Percentiles rank a stretch among this genome's conserved stretches.
These are phyloP conservation scores for Marvania coccoides DNA, from an alignment of 139 green algal species.

Conservation along the genomic window DNA sequence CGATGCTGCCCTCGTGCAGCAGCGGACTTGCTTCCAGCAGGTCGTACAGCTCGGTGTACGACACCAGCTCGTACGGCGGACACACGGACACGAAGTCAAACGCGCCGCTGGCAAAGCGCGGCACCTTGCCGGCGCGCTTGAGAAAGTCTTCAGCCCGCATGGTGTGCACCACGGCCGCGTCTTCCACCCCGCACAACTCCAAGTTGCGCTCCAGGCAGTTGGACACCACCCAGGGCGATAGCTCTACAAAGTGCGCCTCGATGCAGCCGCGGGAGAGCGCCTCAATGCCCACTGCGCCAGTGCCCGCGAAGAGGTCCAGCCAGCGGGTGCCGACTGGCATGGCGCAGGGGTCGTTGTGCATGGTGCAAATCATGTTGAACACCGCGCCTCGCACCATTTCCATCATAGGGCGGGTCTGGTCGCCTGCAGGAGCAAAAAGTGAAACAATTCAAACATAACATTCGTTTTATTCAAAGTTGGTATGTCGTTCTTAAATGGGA, in stretches of 20 bases:
- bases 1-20: constrained; percentile 50
- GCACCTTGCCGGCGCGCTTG: constrained; percentile 22
- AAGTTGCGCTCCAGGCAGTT: constrained; percentile 61
- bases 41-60: constrained; percentile 75
- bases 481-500: too few relatives aligned
- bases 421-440: not conserved
- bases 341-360: constrained; percentile 22
- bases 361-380: constrained; percentile 68
- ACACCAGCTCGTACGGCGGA: constrained; percentile 84
- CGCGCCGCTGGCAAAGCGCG: constrained; percentile 42
- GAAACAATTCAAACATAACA: too few relatives aligned
- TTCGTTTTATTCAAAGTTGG: too few relatives aligned
- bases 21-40: constrained; percentile 64
- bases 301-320: constrained; percentile 81
- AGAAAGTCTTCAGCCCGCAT: constrained; percentile 72
- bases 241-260: constrained; percentile 82
- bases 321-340: constrained; percentile 39
- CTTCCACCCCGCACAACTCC: constrained; percentile 10
- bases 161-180: constrained; percentile 41
- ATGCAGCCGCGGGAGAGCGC: constrained; percentile 45
- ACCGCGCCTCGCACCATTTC: constrained; percentile 69
- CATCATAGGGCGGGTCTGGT: constrained; percentile 79
- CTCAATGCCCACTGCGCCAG: constrained; percentile 50
- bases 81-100: constrained; percentile 94
- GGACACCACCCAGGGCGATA: constrained; percentile 71